Conservation (phyloP, 2,329 filamentous ascomycete species). For the Elsinoe ampelina region DNA sequence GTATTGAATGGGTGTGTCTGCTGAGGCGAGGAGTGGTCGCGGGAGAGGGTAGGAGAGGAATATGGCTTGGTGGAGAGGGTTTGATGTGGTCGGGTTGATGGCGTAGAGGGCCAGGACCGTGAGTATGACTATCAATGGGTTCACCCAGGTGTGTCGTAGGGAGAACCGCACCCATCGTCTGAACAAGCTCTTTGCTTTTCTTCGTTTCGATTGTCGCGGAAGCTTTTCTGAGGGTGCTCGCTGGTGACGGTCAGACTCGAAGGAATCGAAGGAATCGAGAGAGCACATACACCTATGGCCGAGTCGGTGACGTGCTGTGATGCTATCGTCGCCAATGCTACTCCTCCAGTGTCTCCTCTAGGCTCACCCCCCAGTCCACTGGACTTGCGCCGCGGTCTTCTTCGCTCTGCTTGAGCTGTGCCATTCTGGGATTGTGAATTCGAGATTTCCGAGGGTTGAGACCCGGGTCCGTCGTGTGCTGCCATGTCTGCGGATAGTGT, state of each 20-base stretch:
- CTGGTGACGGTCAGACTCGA: conserved; percentile 12
- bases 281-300: conserved; percentile 13
- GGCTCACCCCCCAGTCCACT: conserved; percentile 44
- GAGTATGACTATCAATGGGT: conserved; percentile 59
- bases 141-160: conserved; percentile 50
- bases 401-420: neutral
- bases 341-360: conserved; percentile 43
- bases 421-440: neutral
- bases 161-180: conserved; percentile 38
- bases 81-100: conserved; percentile 65
- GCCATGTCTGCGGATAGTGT: neutral
- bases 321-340: conserved; percentile 40
- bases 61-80: conserved; percentile 70
- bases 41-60: conserved; percentile 76
- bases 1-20: conserved; percentile 53
- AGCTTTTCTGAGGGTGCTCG: conserved; percentile 16
- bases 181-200: conserved; percentile 36
- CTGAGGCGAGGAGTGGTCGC: conserved; percentile 32
- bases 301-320: conserved; percentile 10
- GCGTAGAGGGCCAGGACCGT: conserved; percentile 60
- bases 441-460: neutral
- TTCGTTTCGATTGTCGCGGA: conserved; percentile 36
- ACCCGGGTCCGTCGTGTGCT: neutral
- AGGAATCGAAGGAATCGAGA: conserved; percentile 12
- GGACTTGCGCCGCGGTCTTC: conserved; percentile 33